Conservation (phyloP, 1,139 yeast genomes). For the Diutina sp. region DNA sequence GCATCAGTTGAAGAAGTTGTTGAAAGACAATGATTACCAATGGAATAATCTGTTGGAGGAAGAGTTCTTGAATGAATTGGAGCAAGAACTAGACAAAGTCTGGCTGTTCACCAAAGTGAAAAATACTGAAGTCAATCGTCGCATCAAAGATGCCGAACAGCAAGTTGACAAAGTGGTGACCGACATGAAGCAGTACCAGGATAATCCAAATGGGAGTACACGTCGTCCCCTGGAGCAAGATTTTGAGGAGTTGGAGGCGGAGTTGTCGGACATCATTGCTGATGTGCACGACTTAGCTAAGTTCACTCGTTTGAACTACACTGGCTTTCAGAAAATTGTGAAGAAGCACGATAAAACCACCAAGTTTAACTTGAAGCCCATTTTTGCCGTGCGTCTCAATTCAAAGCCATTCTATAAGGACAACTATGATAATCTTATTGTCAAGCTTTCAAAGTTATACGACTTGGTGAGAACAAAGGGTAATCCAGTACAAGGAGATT, state of each 20-base stretch:
- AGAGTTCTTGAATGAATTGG: constrained; percentile 60
- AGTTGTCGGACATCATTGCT: constrained; percentile 84
- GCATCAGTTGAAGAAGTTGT: constrained; percentile 58
- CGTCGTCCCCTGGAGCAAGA: constrained; percentile 52
- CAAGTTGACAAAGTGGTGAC: constrained; percentile 55
- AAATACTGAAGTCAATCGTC: constrained; percentile 67
- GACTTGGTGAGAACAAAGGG: constrained; percentile 94
- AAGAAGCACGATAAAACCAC: constrained; percentile 94
- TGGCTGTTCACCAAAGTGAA: constrained; percentile 83
- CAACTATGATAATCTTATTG: constrained; percentile 80
- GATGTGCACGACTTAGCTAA: constrained; percentile 96
- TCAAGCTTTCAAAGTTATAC: constrained; percentile 76
- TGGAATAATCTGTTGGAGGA: constrained; percentile 80
- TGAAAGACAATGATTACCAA: constrained; percentile 34
- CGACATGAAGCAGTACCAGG: constrained; percentile 11
- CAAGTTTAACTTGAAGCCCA: constrained; percentile 71
- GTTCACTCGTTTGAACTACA: constrained; percentile 82
- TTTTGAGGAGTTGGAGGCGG: constrained; percentile 84
- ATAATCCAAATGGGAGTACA: constrained; percentile 7
- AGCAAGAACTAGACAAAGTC: constrained; percentile 79
- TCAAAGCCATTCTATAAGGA: constrained; percentile 93
- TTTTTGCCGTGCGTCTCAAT: constrained; percentile 83
- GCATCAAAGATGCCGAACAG: constrained; percentile 70
- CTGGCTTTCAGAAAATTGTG: constrained; percentile 91
- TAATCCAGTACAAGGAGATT: constrained; percentile 86